phyloP scores from a whole-genome alignment of 2,329 filamentous ascomycete genomes.

The Fusarium veterinarium region DNA sequence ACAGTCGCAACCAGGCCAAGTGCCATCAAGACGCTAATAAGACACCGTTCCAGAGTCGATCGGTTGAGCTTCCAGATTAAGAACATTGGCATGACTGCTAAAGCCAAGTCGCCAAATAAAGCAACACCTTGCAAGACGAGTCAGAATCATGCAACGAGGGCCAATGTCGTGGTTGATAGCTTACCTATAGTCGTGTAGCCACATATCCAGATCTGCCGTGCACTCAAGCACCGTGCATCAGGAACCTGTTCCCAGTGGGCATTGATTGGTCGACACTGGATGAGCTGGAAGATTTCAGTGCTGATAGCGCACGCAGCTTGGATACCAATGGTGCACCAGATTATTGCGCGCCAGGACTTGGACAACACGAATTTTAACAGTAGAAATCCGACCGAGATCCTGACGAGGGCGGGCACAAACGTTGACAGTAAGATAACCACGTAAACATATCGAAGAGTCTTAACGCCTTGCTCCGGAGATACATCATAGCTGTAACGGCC shows the following conservation, averaged over 20 bases:
- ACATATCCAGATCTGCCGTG: not conserved
- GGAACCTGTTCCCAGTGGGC: not conserved
- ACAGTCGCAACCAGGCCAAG: slow-evolving; percentile 1
- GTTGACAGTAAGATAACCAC: not conserved
- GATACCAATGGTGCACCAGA: not conserved
- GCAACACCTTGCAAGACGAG: not conserved
- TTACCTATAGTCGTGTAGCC: not conserved
- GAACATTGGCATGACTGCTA: slow-evolving; percentile 1
- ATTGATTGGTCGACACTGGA: not conserved
- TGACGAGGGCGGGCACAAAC: not conserved
- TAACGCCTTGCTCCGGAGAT: too few relatives aligned
- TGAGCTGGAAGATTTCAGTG: not conserved
- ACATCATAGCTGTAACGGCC: not conserved
- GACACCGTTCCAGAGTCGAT: not conserved
- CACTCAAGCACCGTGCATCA: not conserved
- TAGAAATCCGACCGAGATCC: not conserved
- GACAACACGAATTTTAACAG: not conserved
- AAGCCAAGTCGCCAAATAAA: not conserved
- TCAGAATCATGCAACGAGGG: not conserved
- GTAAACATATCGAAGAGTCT: not conserved
- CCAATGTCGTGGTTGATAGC: not conserved
- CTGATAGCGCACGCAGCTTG: not conserved
- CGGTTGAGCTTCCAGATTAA: slow-evolving; percentile 1
- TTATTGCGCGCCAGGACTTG: not conserved
- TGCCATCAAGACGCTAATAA: not conserved